phyloP scores from a whole-genome alignment of 495 filamentous ascomycete genomes.

The Ramalina intermedia region DNA sequence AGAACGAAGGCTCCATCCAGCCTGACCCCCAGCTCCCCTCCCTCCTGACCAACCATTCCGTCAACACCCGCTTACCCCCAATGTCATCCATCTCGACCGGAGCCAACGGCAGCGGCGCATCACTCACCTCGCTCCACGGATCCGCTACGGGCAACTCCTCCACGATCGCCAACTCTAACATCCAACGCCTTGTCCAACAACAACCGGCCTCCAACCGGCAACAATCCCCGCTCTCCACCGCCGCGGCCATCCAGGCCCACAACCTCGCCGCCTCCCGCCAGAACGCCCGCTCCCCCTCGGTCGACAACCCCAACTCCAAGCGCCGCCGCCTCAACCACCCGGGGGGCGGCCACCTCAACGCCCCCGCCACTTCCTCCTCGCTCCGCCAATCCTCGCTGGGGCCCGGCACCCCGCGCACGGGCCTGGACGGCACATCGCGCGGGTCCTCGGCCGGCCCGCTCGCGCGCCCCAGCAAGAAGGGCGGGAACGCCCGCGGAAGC shows the following conservation, averaged over 20 bases:
- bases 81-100: slow-evolving; percentile 27
- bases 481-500: slow-evolving; percentile 25
- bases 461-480: slow-evolving; percentile 7
- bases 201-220: slow-evolving; percentile 28
- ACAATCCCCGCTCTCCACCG: slow-evolving; percentile 14
- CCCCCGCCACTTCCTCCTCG: slow-evolving; percentile 56
- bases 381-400: slow-evolving; percentile 72
- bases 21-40: slow-evolving; percentile 69
- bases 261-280: slow-evolving; percentile 11
- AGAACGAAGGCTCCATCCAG: slow-evolving; percentile 61
- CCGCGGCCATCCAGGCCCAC: slow-evolving; percentile 17
- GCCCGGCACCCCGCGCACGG: slow-evolving; percentile 73
- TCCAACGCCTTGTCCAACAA: slow-evolving; percentile 28
- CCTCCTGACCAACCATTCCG: slow-evolving; percentile 50
- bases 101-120: slow-evolving; percentile 26
- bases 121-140: slow-evolving; percentile 26
- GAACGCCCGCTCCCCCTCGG: slow-evolving; percentile 63
- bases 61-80: slow-evolving; percentile 40
- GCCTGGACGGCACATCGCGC: slow-evolving; percentile 26
- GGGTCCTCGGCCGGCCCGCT: slow-evolving; percentile 12
- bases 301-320: slow-evolving; percentile 47
- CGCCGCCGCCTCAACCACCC: slow-evolving; percentile 55
- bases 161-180: slow-evolving; percentile 31
- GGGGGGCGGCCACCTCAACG: slow-evolving; percentile 39
- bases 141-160: slow-evolving; percentile 24